These are phyloP conservation scores for Megacollybia marginata DNA, from an alignment of 768 basidiomycete species.

Conservation along the genomic window DNA sequence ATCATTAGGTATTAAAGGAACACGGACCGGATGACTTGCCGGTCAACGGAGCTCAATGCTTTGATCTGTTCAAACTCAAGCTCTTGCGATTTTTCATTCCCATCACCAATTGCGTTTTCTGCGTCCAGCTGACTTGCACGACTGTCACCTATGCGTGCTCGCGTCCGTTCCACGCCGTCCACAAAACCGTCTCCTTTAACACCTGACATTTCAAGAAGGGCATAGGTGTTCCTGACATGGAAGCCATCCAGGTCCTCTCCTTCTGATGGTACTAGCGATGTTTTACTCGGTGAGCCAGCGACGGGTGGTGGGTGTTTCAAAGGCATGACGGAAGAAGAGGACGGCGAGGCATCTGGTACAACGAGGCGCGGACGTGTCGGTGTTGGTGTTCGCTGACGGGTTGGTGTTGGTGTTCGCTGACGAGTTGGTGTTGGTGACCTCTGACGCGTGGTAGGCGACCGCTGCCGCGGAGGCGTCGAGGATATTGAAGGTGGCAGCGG, in stretches of 20 bases:
- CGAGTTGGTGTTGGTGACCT: neutral
- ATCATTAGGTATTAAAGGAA: slow-evolving; percentile 1
- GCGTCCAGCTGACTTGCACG: slow-evolving; percentile 54
- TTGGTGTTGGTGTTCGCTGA: slow-evolving; percentile 14
- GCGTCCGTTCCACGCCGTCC: slow-evolving; percentile 89
- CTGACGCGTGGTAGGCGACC: no score
- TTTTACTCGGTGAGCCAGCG: slow-evolving; percentile 36
- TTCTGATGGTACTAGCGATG: slow-evolving; percentile 63
- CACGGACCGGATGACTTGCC: slow-evolving; percentile 42
- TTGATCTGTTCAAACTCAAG: slow-evolving; percentile 68
- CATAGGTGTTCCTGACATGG: slow-evolving; percentile 82
- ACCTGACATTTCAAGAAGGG: slow-evolving; percentile 81
- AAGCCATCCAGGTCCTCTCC: slow-evolving; percentile 80
- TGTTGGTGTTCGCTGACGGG: neutral
- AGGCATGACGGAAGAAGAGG: slow-evolving; percentile 21
- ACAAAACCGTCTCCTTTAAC: slow-evolving; percentile 93
- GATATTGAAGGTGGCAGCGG: slow-evolving; percentile 6
- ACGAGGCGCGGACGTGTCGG: slow-evolving; percentile 16
- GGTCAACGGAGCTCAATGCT: slow-evolving; percentile 73
- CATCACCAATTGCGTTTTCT: slow-evolving; percentile 46
- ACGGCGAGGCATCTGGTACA: slow-evolving; percentile 7
- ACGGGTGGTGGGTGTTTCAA: slow-evolving; percentile 28
- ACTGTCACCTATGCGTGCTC: slow-evolving; percentile 56
- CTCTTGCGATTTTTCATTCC: slow-evolving; percentile 55
- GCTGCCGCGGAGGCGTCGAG: slow-evolving; percentile 4